Evolutionary conservation across 106 monocot genomes (phyloP).

Genomic region (Vanilla planifolia): DNA sequence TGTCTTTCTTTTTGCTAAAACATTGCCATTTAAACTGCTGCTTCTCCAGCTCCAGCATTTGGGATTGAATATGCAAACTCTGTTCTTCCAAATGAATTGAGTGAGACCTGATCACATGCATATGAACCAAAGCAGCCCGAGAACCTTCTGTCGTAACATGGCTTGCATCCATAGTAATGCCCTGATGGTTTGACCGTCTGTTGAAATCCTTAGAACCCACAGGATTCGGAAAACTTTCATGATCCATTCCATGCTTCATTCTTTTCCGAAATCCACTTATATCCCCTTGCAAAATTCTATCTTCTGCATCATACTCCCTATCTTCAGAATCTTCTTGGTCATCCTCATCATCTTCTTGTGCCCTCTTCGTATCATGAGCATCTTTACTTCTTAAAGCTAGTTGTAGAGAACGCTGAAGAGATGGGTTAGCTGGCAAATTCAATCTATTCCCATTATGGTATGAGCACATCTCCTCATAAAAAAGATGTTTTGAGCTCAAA

Average conservation of each 20-base stretch:
- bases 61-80: constrained; percentile 39
- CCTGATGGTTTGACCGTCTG: constrained; percentile 10
- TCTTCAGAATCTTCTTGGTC: constrained; percentile 55
- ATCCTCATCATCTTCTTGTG: constrained; percentile 25
- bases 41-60: constrained; percentile 53
- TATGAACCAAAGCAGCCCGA: constrained; percentile 12
- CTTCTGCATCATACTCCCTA: constrained; percentile 35
- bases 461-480: constrained; percentile 95
- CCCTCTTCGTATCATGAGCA: constrained; percentile 36
- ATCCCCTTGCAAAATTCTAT: constrained; percentile 10
- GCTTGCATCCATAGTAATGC: constrained; percentile 39
- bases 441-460: constrained; percentile 77
- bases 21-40: constrained; percentile 50
- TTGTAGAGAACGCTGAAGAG: constrained; percentile 54
- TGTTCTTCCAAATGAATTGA: constrained; percentile 50
- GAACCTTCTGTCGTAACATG: constrained; percentile 29
- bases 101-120: constrained; percentile 25
- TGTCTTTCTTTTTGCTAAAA: constrained; percentile 70
- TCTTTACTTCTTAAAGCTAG: constrained; percentile 46
- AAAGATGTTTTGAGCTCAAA: constrained; percentile 89
- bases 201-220: constrained; percentile 13
- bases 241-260: constrained; percentile 21
- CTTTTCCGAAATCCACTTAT: constrained; percentile 33
- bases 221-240: constrained; percentile 19
- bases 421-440: constrained; percentile 58